Conservation (phyloP, 2,329 filamentous ascomycete genomes). For the Onygenales sp. region DNA sequence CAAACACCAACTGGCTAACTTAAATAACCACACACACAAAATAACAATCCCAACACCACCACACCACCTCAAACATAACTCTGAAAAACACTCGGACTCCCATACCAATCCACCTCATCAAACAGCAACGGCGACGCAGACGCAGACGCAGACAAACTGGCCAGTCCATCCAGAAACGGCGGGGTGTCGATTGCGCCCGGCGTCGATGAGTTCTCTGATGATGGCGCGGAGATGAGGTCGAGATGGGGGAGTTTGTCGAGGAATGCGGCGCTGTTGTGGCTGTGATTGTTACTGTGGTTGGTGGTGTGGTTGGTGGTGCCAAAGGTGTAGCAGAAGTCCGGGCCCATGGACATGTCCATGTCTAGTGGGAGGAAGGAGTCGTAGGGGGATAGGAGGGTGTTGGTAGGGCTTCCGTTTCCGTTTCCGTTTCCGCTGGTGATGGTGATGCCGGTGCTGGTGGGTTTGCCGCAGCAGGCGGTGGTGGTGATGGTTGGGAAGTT, state of each 20-base stretch:
- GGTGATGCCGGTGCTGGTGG: no score
- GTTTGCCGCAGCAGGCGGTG: neutral
- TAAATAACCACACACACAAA: neutral
- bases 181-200: slow-evolving; percentile 7
- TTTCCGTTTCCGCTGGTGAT: no score
- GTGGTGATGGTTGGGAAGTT: neutral
- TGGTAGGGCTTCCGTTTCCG: no score
- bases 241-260: neutral
- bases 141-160: neutral
- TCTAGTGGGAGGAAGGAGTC: neutral
- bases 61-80: neutral
- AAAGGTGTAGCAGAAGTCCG: neutral
- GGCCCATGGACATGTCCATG: neutral
- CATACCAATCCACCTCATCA: slow-evolving; percentile 12
- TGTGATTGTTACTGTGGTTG: neutral
- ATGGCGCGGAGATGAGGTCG: neutral
- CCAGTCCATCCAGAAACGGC: slow-evolving; percentile 6
- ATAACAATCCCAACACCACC: no score
- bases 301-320: neutral
- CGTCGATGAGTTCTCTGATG: neutral
- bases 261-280: neutral
- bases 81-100: slow-evolving; percentile 7
- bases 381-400: neutral
- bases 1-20: no score
- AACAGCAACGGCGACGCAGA: slow-evolving; percentile 9